phyloP scores from a whole-genome alignment of 805 yeast species.

The Zygoascus ofunaensis region DNA sequence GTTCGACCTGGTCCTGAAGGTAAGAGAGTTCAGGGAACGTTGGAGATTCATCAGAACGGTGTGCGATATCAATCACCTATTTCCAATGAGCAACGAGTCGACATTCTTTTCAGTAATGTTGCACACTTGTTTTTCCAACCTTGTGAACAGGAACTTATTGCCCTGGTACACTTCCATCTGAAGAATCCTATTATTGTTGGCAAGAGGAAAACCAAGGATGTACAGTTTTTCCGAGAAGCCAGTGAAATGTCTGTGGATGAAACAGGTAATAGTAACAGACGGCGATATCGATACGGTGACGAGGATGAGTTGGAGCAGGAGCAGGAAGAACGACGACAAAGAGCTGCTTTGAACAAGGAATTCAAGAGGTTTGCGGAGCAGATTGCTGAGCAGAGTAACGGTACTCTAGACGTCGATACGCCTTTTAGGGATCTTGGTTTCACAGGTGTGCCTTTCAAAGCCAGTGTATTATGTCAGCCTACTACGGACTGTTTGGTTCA shows the following conservation, averaged over 20 bases:
- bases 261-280: slow-evolving; percentile 78
- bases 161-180: slow-evolving; percentile 83
- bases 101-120: slow-evolving; percentile 79
- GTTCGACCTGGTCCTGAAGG: slow-evolving; percentile 96
- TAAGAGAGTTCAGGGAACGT: slow-evolving; percentile 85
- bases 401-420: slow-evolving; percentile 76
- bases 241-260: slow-evolving; percentile 94
- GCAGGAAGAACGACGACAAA: slow-evolving; percentile 93
- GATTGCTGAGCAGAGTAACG: slow-evolving; percentile 80
- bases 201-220: slow-evolving; percentile 88
- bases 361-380: slow-evolving; percentile 82
- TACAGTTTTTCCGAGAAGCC: slow-evolving; percentile 95
- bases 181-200: slow-evolving; percentile 92
- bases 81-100: slow-evolving; percentile 77
- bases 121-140: slow-evolving; percentile 94
- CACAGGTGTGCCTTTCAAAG: slow-evolving; percentile 93
- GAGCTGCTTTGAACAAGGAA: slow-evolving; percentile 84
- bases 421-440: slow-evolving; percentile 96
- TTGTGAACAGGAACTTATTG: slow-evolving; percentile 87
- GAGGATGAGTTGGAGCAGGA: slow-evolving; percentile 98
- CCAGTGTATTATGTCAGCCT: slow-evolving; percentile 91
- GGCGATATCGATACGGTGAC: slow-evolving; percentile 71
- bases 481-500: slow-evolving; percentile 95
- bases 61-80: slow-evolving; percentile 83
- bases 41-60: slow-evolving; percentile 93